Percentiles rank a stretch among this genome's conserved stretches.
These are phyloP conservation scores for Fusarium sp. DNA, from an alignment of 2,329 filamentous ascomycete genomes.

Conservation along the genomic window DNA sequence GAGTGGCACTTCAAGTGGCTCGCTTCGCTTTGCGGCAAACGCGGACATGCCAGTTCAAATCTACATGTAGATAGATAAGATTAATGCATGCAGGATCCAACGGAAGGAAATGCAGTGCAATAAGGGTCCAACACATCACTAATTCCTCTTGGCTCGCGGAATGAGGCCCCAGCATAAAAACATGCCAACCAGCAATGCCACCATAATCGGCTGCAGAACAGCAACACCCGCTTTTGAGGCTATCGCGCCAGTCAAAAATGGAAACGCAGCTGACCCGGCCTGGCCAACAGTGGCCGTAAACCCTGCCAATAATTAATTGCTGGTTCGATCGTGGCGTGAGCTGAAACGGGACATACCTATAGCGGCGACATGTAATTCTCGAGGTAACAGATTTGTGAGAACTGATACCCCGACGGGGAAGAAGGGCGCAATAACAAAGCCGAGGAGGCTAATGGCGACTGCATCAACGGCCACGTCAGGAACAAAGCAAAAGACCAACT, in stretches of 20 bases:
- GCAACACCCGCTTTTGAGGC: slow-evolving; percentile 3
- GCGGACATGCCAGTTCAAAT: neutral
- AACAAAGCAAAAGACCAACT: neutral
- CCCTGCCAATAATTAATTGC: neutral
- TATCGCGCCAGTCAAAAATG: slow-evolving; percentile 6
- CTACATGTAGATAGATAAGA: neutral
- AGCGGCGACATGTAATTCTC: neutral
- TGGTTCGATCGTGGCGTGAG: neutral
- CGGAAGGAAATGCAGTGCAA: neutral
- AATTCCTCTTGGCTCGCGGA: neutral
- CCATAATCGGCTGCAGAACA: slow-evolving; percentile 9
- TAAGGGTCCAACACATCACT: neutral
- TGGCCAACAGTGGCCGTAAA: slow-evolving; percentile 2
- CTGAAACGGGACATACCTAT: neutral
- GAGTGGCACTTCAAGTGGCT: neutral
- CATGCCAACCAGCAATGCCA: neutral
- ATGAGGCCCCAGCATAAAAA: neutral
- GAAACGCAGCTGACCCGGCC: slow-evolving; percentile 9
- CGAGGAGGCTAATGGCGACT: neutral
- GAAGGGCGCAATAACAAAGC: neutral
- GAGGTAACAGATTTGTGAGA: neutral
- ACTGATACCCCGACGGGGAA: neutral
- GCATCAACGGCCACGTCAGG: neutral
- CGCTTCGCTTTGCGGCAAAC: neutral
- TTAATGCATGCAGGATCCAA: neutral